Percentiles rank a stretch among this genome's conserved stretches.
Conservation (phyloP, 2,329 filamentous ascomycete species). For the Ophiostoma triangulosporum region DNA sequence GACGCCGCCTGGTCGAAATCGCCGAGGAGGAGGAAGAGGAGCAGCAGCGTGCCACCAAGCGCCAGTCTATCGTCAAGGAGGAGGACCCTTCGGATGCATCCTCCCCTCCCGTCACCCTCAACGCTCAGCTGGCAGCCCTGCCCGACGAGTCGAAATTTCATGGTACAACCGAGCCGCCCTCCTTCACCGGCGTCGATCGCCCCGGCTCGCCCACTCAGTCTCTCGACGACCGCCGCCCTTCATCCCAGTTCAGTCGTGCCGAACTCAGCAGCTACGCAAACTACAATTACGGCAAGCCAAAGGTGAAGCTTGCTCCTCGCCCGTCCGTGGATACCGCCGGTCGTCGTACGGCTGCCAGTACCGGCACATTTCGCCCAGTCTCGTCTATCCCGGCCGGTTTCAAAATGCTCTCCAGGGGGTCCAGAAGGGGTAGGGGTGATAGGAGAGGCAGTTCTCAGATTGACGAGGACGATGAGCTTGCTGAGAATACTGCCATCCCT, state of each 20-base stretch:
- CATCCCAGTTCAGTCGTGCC: conserved; percentile 37
- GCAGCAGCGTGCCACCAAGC: conserved; percentile 40
- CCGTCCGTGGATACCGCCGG: conserved; percentile 56
- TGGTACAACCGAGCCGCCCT: conserved; percentile 29
- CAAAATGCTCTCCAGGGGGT: conserved; percentile 49
- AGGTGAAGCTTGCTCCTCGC: conserved; percentile 78
- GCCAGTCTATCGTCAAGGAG: conserved; percentile 37
- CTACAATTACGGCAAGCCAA: conserved; percentile 51
- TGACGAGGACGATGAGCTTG: background rate
- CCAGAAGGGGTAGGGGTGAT: conserved; percentile 32
- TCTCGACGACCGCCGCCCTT: conserved; percentile 30
- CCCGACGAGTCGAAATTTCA: conserved; percentile 38
- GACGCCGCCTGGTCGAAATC: conserved; percentile 75
- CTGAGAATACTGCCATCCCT: conserved; percentile 8
- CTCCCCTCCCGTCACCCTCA: conserved; percentile 32
- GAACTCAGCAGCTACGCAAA: conserved; percentile 37
- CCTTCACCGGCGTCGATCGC: conserved; percentile 6
- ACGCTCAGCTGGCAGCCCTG: conserved; percentile 36
- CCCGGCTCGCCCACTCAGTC: conserved; percentile 36
- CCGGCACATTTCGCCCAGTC: conserved; percentile 52
- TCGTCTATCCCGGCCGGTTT: conserved; percentile 72
- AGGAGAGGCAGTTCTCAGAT: conserved; percentile 9
- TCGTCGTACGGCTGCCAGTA: conserved; percentile 45
- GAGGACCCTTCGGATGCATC: conserved; percentile 15
- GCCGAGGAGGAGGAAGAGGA: conserved; percentile 75